Conservation (phyloP, 2,329 filamentous ascomycete genomes). For the Penicillium sp. region DNA sequence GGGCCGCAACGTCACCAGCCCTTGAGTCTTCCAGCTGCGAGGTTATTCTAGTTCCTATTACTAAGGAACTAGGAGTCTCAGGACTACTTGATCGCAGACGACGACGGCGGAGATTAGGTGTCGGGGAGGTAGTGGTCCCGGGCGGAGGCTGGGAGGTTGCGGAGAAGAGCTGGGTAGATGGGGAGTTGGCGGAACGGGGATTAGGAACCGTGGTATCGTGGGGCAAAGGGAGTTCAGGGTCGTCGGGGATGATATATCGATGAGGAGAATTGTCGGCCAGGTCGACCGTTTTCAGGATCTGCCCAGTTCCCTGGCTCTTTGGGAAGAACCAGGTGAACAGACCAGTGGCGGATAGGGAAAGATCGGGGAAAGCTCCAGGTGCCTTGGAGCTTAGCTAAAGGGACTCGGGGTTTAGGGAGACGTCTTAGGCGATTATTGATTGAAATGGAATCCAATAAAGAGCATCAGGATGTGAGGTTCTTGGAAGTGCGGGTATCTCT, state of each 20-base stretch:
- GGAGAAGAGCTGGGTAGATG: slow-evolving; percentile 16
- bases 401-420: neutral
- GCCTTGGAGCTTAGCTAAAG: neutral
- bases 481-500: neutral
- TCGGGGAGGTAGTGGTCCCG: slow-evolving; percentile 2
- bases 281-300: slow-evolving; percentile 57
- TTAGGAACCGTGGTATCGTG: slow-evolving; percentile 32
- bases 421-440: neutral
- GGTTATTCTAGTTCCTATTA: slow-evolving; percentile 22
- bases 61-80: slow-evolving; percentile 22
- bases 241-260: slow-evolving; percentile 66
- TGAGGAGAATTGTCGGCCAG: slow-evolving; percentile 70
- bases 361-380: slow-evolving; percentile 17
- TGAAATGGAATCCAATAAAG: neutral
- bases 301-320: slow-evolving; percentile 45
- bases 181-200: slow-evolving; percentile 8
- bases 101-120: slow-evolving; percentile 24
- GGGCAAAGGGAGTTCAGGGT: slow-evolving; percentile 61
- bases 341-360: slow-evolving; percentile 32
- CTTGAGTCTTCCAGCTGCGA: slow-evolving; percentile 21
- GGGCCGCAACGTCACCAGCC: slow-evolving; percentile 28
- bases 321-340: slow-evolving; percentile 47
- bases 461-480: neutral
- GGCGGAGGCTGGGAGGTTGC: slow-evolving; percentile 7
- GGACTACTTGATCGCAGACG: slow-evolving; percentile 33